These are phyloP conservation scores for Xylariaceae sp. DNA, from an alignment of 2,329 filamentous ascomycete species.

Conservation along the genomic window DNA sequence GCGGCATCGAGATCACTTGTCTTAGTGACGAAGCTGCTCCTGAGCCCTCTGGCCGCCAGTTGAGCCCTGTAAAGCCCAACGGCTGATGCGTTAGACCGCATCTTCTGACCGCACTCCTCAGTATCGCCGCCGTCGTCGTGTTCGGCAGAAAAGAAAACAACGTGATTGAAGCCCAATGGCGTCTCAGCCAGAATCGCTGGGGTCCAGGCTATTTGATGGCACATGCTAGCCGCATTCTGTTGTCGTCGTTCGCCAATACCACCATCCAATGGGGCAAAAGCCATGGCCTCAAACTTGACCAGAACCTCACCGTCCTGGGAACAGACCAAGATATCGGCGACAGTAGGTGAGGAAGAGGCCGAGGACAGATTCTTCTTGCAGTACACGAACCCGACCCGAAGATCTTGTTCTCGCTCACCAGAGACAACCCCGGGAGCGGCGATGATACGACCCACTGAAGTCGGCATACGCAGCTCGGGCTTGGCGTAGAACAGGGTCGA, in stretches of 20 bases:
- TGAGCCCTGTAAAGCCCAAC: not conserved
- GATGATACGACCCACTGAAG: constrained; percentile 1
- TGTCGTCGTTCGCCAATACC: not conserved
- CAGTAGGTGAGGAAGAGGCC: not conserved
- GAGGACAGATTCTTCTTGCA: constrained; percentile 1
- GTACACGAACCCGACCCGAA: constrained; percentile 1
- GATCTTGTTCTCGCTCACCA: constrained; percentile 2
- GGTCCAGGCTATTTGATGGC: not conserved
- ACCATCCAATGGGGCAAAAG: constrained; percentile 1
- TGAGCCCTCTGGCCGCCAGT: not conserved
- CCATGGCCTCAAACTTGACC: constrained; percentile 1
- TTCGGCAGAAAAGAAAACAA: not conserved
- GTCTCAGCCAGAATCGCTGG: not conserved
- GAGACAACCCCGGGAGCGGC: not conserved
- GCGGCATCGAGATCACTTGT: not conserved
- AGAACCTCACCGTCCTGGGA: not conserved
- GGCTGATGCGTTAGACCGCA: not conserved
- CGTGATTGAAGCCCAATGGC: not conserved
- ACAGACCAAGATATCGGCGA: not conserved
- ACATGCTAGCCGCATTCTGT: not conserved
- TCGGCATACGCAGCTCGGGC: constrained; percentile 47
- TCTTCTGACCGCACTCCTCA: no score
- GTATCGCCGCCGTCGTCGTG: not conserved
- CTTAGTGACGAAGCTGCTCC: not conserved
- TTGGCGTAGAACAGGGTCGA: constrained; percentile 49